phyloP scores from a whole-genome alignment of 2,329 filamentous ascomycete genomes.

The Periconia sp. region DNA sequence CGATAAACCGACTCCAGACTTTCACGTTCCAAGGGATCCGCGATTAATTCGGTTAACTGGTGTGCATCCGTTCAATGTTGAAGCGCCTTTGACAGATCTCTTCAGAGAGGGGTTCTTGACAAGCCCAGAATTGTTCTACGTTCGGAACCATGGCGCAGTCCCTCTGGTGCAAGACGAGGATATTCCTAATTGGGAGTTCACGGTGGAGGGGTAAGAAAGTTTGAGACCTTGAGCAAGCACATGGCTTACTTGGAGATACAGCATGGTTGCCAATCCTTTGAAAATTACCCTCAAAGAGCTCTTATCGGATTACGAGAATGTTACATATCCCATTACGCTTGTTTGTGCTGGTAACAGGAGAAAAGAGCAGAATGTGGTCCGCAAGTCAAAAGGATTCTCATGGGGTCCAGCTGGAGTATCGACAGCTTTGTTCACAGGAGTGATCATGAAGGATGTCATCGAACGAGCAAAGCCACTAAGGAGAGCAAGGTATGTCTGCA shows the following conservation, averaged over 20 bases:
- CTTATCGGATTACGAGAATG: constrained; percentile 75
- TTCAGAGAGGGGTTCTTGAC: constrained; percentile 86
- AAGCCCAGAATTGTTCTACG: constrained; percentile 86
- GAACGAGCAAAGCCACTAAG: constrained; percentile 70
- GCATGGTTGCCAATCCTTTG: constrained; percentile 78
- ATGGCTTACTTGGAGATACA: too few relatives aligned
- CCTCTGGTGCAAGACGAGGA: constrained; percentile 75
- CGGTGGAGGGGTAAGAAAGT: constrained; percentile 72
- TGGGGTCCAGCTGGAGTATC: constrained; percentile 90
- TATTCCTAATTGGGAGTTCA: constrained; percentile 80
- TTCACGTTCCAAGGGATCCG: constrained; percentile 78
- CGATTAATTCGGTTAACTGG: constrained; percentile 86
- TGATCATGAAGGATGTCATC: constrained; percentile 75
- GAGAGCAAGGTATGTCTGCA: constrained; percentile 81
- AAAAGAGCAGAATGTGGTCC: constrained; percentile 90
- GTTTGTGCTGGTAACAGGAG: constrained; percentile 91
- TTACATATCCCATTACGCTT: constrained; percentile 85
- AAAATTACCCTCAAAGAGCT: constrained; percentile 75
- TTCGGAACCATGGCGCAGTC: constrained; percentile 86
- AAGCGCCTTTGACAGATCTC: constrained; percentile 78
- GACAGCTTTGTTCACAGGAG: constrained; percentile 86
- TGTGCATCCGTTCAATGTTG: constrained; percentile 88
- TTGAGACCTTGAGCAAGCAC: too few relatives aligned
- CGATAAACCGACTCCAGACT: constrained; percentile 83
- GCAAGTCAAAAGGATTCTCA: constrained; percentile 92